Conservation (phyloP, 768 basidiomycete genomes). For the Boletus barrowsii region DNA sequence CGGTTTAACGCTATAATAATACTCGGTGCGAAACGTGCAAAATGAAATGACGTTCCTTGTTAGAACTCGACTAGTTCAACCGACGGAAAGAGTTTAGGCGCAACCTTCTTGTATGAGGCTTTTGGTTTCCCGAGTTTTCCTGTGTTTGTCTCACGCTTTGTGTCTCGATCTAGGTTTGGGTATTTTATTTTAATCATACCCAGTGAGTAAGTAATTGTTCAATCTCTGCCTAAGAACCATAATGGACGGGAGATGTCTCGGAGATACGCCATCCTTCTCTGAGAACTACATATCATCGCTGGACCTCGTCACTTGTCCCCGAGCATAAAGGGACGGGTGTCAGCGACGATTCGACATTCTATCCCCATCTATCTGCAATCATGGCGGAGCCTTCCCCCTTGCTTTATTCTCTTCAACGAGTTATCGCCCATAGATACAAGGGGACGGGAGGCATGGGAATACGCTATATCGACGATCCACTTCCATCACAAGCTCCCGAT, state of each 20-base stretch:
- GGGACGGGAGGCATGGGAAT: slow-evolving; percentile 1
- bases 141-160: neutral
- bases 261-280: neutral
- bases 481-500: slow-evolving; percentile 27
- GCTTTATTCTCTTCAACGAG: slow-evolving; percentile 13
- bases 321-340: slow-evolving; percentile 4
- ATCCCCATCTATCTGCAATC: neutral
- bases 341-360: neutral
- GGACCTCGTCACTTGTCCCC: neutral
- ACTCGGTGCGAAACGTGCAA: neutral
- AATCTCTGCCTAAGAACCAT: neutral
- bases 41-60: neutral
- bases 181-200: neutral
- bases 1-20: neutral
- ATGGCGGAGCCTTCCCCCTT: slow-evolving; percentile 12
- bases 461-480: slow-evolving; percentile 13
- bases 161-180: slow-evolving; percentile 1
- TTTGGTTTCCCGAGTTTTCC: too few species aligned
- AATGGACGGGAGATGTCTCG: neutral
- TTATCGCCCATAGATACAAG: slow-evolving; percentile 4
- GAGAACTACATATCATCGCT: neutral
- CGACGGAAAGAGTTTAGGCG: neutral
- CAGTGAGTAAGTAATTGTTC: neutral
- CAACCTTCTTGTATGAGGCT: neutral
- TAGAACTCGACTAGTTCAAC: neutral